Percentiles rank a stretch among this genome's conserved stretches.
Evolutionary conservation across 192 early-diverging fungal species (phyloP).

Genomic region (Backusella parvicylindrica): DNA sequence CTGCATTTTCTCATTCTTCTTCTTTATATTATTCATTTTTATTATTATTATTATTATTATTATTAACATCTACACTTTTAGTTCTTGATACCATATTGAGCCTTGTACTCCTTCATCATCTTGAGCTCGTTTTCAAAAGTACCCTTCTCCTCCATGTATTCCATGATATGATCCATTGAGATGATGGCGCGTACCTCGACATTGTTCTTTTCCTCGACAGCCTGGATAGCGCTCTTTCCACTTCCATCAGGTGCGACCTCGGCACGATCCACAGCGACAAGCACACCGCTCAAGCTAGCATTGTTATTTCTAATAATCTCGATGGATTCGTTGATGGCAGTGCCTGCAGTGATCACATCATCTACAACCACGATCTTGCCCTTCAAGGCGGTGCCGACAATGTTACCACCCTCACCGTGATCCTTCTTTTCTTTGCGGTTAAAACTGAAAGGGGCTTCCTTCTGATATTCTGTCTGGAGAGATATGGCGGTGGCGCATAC

Average conservation of each 20-base stretch:
- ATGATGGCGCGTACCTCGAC: slow-evolving; percentile 87
- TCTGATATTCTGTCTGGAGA: slow-evolving; percentile 54
- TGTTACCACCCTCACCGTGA: slow-evolving; percentile 96
- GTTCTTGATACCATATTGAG: slow-evolving; percentile 74
- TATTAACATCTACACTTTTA: slow-evolving; percentile 12
- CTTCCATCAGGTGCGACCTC: slow-evolving; percentile 72
- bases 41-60: too few relatives aligned
- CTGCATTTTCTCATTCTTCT: too few relatives aligned
- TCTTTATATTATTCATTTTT: neutral
- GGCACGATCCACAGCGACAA: slow-evolving; percentile 92
- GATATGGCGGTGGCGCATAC: slow-evolving; percentile 80
- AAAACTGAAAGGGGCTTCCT: slow-evolving; percentile 82
- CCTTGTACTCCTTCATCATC: slow-evolving; percentile 78
- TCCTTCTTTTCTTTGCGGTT: slow-evolving; percentile 99
- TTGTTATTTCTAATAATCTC: slow-evolving; percentile 71
- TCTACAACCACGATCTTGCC: slow-evolving; percentile 86
- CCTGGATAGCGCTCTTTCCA: slow-evolving; percentile 86
- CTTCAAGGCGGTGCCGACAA: slow-evolving; percentile 83
- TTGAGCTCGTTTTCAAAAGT: slow-evolving; percentile 59
- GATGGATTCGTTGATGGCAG: slow-evolving; percentile 92
- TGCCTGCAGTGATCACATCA: slow-evolving; percentile 99
- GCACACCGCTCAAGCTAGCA: slow-evolving; percentile 76
- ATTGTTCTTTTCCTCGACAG: slow-evolving; percentile 78
- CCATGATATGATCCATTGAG: slow-evolving; percentile 79
- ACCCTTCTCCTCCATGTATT: slow-evolving; percentile 76